Evolutionary conservation across 2,329 filamentous ascomycete genomes (phyloP), one percentile per base, ranked within the genome.

Genomic region (Huntiella omanensis): DNA sequence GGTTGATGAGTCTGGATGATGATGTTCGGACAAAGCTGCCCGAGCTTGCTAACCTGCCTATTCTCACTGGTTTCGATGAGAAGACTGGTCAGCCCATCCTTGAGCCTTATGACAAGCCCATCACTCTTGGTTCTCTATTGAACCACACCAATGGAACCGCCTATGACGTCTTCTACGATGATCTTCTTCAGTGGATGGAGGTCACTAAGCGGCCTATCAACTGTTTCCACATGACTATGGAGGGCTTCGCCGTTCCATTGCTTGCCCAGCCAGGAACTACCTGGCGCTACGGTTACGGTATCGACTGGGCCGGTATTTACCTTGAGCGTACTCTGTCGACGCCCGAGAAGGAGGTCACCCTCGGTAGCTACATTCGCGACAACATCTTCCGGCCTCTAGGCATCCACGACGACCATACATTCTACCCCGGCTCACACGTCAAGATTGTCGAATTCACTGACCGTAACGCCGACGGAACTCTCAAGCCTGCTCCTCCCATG

Each of bases 61-160:
- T 46, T 17, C 45, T 46, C 32, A 32, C 22, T 10, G 45, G 45
- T 12, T 46, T 46, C 13, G 37, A 40, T n/a, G 38, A 35, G n/a
- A 28, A 16, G 7, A 35, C 45, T 2, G 45, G 45, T 12, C 16
- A 46, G 11, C 45, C 45, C 28, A 36, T 40, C 28, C 38, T 46
- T 8, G 45, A 40, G 45, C 38, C 45, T 5, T 34, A 16, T 46
- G 59, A 50, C 2, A 52, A 47, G 11, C 56, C 62, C 11, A 60
- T 69, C 45, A 65, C 62, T 0, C 53, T 67, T 19, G 61, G 60
- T 5, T 59, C 59, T 16, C 60, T 74, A 0, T 60, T 75, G 3
- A 67, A 65, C 0, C 71, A 75, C 54, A 66, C 68, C 0, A 56
- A 61, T 4, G 71, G 71, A 2, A 49, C 70, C 0, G 60, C 58